Evolutionary conservation across 2,329 filamentous ascomycete species (phyloP).

Genomic region (Onygenales sp.): DNA sequence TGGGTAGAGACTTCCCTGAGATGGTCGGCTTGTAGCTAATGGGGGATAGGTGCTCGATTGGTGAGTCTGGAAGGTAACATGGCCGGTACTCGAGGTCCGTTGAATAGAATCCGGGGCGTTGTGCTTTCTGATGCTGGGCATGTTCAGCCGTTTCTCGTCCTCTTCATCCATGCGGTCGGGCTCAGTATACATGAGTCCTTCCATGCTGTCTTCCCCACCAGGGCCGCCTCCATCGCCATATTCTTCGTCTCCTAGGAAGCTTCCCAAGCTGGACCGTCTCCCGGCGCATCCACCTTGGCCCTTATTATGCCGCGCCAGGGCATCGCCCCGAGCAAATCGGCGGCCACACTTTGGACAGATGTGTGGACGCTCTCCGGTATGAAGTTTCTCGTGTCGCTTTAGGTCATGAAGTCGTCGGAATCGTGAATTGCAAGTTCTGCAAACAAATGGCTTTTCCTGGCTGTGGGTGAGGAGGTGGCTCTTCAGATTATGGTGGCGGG

Average conservation of each 20-base stretch:
- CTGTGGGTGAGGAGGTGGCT: slow-evolving; percentile 95
- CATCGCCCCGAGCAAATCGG: slow-evolving; percentile 91
- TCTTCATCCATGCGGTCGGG: slow-evolving; percentile 41
- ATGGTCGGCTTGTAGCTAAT: slow-evolving; percentile 44
- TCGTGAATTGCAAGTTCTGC: slow-evolving; percentile 82
- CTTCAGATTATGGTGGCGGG: slow-evolving; percentile 93
- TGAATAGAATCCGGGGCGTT: slow-evolving; percentile 47
- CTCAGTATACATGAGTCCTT: slow-evolving; percentile 51
- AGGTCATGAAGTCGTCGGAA: slow-evolving; percentile 90
- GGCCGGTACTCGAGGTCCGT: slow-evolving; percentile 28
- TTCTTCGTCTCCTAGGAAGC: slow-evolving; percentile 72
- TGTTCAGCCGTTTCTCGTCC: slow-evolving; percentile 36
- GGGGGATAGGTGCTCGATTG: slow-evolving; percentile 69
- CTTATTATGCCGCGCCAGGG: slow-evolving; percentile 87
- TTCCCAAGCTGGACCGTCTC: slow-evolving; percentile 73
- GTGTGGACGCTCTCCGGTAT: slow-evolving; percentile 92
- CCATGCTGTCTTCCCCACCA: slow-evolving; percentile 50
- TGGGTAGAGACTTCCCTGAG: slow-evolving; percentile 50
- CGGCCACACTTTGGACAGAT: slow-evolving; percentile 91
- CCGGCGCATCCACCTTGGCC: slow-evolving; percentile 92
- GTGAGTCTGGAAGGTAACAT: slow-evolving; percentile 51
- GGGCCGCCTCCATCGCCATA: slow-evolving; percentile 38
- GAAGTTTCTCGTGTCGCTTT: slow-evolving; percentile 91
- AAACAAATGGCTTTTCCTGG: slow-evolving; percentile 95
- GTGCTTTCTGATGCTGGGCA: slow-evolving; percentile 69